phyloP scores from a whole-genome alignment of 768 basidiomycete species.

The Lactarius sanguifluus region DNA sequence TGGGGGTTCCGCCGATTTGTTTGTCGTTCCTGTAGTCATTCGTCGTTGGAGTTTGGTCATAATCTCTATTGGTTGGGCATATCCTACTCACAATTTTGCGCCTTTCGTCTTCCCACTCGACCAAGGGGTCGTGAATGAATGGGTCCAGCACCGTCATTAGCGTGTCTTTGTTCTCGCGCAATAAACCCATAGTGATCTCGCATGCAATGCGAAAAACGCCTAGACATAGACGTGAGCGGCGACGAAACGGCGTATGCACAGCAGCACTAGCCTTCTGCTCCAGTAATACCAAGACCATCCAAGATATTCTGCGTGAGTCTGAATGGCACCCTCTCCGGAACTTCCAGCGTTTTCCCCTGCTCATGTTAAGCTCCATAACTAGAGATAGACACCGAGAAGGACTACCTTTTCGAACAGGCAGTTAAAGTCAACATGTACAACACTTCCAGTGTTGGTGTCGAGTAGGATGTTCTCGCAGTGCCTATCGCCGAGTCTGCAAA shows the following conservation, averaged over 20 bases:
- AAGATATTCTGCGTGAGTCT: slow-evolving; percentile 90
- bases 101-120: slow-evolving; percentile 91
- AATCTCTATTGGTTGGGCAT: neutral
- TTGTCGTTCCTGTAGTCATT: slow-evolving; percentile 28
- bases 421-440: slow-evolving; percentile 97
- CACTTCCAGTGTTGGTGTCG: slow-evolving; percentile 83
- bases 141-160: slow-evolving; percentile 95
- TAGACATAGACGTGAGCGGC: slow-evolving; percentile 33
- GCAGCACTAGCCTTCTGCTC: slow-evolving; percentile 74
- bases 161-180: slow-evolving; percentile 88
- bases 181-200: slow-evolving; percentile 83
- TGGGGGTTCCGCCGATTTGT: slow-evolving; percentile 17
- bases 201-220: slow-evolving; percentile 89
- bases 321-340: slow-evolving; percentile 92
- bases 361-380: slow-evolving; percentile 9
- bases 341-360: slow-evolving; percentile 78
- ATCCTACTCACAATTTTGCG: slow-evolving; percentile 53
- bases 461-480: slow-evolving; percentile 97
- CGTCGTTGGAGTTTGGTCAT: neutral
- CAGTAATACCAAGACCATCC: slow-evolving; percentile 90
- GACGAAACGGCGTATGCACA: neutral
- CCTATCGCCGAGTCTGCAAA: slow-evolving; percentile 86
- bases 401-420: slow-evolving; percentile 93
- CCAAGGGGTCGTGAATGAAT: slow-evolving; percentile 94
- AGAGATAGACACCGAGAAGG: neutral